Conservation (phyloP, 2,329 filamentous ascomycete species). For the Ilyonectria sp. region DNA sequence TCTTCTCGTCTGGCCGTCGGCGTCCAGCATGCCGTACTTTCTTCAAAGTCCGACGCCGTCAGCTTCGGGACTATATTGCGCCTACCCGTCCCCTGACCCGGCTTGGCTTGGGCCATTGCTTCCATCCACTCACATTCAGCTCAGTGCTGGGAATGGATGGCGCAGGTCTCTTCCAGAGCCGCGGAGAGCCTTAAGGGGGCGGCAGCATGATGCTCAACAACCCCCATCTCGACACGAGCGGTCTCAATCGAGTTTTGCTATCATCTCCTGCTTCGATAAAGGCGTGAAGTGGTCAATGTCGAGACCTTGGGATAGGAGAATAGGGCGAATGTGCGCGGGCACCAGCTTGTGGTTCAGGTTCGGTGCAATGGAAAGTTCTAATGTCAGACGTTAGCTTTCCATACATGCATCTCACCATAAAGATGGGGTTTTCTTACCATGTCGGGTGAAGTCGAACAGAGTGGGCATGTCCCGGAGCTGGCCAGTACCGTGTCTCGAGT, state of each 20-base stretch:
- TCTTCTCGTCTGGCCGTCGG: conserved; percentile 45
- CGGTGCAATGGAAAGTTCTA: conserved; percentile 96
- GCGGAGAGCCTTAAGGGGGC: conserved; percentile 48
- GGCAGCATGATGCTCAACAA: conserved; percentile 52
- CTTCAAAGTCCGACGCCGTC: conserved; percentile 43
- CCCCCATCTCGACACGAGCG: conserved; percentile 46
- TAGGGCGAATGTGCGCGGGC: conserved; percentile 83
- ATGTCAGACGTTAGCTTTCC: conserved; percentile 32
- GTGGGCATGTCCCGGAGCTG: conserved; percentile 85
- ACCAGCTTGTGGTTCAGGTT: conserved; percentile 90
- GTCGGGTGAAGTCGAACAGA: conserved; percentile 93
- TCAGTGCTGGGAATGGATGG: conserved; percentile 50
- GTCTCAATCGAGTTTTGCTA: conserved; percentile 93
- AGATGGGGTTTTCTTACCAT: conserved; percentile 75
- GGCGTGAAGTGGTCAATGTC: conserved; percentile 96
- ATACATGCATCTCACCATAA: conserved; percentile 1
- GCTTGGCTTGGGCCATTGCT: conserved; percentile 49
- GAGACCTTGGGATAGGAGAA: conserved; percentile 82
- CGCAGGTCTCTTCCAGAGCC: conserved; percentile 50
- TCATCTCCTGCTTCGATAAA: conserved; percentile 95
- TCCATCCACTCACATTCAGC: conserved; percentile 48
- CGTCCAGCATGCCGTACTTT: conserved; percentile 43
- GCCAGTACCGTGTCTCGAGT: conserved; percentile 91
- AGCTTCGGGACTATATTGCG: conserved; percentile 50
- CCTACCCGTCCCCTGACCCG: conserved; percentile 48